Evolutionary conservation across 805 yeast species (phyloP).

Genomic region (Candida ulmi): DNA sequence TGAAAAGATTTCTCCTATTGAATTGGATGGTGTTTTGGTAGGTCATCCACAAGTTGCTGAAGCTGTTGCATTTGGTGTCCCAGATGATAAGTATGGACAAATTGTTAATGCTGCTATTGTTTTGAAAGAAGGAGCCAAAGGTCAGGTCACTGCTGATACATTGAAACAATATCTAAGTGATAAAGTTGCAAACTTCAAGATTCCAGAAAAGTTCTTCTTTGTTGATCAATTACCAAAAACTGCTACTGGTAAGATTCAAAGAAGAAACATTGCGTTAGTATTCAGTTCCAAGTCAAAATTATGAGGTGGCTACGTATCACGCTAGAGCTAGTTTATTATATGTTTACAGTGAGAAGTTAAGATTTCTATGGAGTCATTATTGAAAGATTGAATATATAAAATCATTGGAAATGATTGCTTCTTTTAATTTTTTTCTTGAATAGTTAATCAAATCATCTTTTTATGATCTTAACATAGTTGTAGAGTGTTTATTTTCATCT

Average conservation of each 20-base stretch:
- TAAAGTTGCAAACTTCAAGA: conserved; percentile 51
- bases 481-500: too few species aligned
- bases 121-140: conserved; percentile 32
- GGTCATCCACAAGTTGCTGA: conserved; percentile 58
- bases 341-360: too few species aligned
- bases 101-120: conserved; percentile 68
- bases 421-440: too few species aligned
- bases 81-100: conserved; percentile 66
- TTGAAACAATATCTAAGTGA: conserved; percentile 38
- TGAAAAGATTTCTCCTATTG: conserved; percentile 71
- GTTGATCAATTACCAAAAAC: conserved; percentile 65
- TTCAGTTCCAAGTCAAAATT: conserved; percentile 32
- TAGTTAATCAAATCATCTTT: too few species aligned
- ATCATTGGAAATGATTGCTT: too few species aligned
- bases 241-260: conserved; percentile 73
- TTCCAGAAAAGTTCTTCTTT: conserved; percentile 53
- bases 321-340: too few species aligned
- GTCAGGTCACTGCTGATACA: conserved; percentile 33
- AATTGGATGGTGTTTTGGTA: conserved; percentile 57
- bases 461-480: too few species aligned
- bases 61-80: conserved; percentile 66
- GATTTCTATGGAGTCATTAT: too few species aligned
- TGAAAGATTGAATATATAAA: background rate
- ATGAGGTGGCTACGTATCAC: conserved; percentile 3
- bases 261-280: conserved; percentile 56